These are phyloP conservation scores for Alternaria sp. DNA, from an alignment of 2,329 filamentous ascomycete genomes.

Conservation along the genomic window DNA sequence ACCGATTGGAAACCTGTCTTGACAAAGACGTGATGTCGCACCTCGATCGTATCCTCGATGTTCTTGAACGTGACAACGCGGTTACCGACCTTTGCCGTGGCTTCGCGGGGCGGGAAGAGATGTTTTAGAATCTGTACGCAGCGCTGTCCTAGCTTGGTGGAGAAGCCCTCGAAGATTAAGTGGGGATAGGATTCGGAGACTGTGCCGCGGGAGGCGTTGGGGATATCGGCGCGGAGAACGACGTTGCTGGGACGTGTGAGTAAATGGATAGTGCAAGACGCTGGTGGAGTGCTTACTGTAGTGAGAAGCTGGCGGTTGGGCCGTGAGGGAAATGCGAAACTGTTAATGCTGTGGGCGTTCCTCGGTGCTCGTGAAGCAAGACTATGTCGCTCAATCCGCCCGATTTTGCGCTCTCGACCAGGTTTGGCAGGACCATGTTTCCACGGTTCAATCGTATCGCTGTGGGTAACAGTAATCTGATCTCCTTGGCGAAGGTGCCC, in stretches of 20 bases:
- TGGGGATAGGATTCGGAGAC: slow-evolving; percentile 65
- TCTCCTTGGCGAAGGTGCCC: slow-evolving; percentile 91
- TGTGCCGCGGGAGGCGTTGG: slow-evolving; percentile 83
- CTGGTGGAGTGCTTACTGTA: slow-evolving; percentile 60
- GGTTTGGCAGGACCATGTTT: slow-evolving; percentile 84
- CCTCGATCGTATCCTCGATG: slow-evolving; percentile 85
- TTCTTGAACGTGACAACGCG: slow-evolving; percentile 81
- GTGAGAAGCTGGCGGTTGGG: slow-evolving; percentile 83
- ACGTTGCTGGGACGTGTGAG: slow-evolving; percentile 68
- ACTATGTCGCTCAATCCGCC: slow-evolving; percentile 85
- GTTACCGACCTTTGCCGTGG: slow-evolving; percentile 80
- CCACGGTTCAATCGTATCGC: slow-evolving; percentile 89
- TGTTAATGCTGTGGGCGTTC: slow-evolving; percentile 88
- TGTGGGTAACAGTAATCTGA: slow-evolving; percentile 82
- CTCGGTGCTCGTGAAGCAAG: slow-evolving; percentile 77
- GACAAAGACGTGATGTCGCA: slow-evolving; percentile 93
- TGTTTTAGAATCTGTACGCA: slow-evolving; percentile 93
- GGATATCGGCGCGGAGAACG: slow-evolving; percentile 90
- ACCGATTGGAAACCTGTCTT: slow-evolving; percentile 90
- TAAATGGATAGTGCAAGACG: neutral
- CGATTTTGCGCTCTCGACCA: slow-evolving; percentile 81
- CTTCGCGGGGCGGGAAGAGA: slow-evolving; percentile 88
- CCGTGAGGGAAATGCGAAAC: slow-evolving; percentile 89
- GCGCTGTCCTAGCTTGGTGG: slow-evolving; percentile 77
- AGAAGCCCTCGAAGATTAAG: slow-evolving; percentile 94